Evolutionary conservation across 1,139 yeast species (phyloP), one percentile per base, ranked within the genome.

Genomic region (Taphrina populina): DNA sequence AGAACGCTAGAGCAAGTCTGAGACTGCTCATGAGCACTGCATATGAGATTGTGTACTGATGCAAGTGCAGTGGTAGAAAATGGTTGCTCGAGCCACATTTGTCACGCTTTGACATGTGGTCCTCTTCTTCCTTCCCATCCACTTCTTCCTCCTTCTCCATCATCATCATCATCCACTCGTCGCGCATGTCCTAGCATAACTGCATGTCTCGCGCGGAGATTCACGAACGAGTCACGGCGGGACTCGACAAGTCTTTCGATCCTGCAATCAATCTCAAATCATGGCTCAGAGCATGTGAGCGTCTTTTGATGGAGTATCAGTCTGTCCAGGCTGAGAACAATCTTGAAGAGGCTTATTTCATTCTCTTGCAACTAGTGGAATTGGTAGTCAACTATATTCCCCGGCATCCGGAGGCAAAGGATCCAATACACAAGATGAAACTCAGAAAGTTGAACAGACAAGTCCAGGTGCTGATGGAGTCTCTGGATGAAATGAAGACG

Each of bases 301-400:
- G 54, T 10, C 27, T 49, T 7, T 27, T 40, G 13, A 30, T 33
- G 17, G 54, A 49, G 23, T 24, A 30, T 15, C 37, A 32, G 11
- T 29, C 54, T 3, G 54, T 36, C 6, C 54, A 49, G 15, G 54
- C 54, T 15, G 56, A 52, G n/a, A 49, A 35, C 13, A 43, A 52
- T 32, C n/a, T 15, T 20, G 41, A 41, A 8, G 49, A 52, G 43
- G 56, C 56, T 23, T 52, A 52, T 26, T 30, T 52, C 19, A 27
- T 52, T 8, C 35, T 34, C 11, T 27, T 52, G 35, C 41, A 49
- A 17, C 30, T 35, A 24, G 56, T 43, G 7, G 56, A 52, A 35
- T 20, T 41, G 21, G 39, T 40, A 8, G 47, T 52, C 13, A 43
- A 33, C 11, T 52, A 40, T 33, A 33, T 52, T 13, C 56, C 56